phyloP scores from a whole-genome alignment of 2,329 filamentous ascomycete genomes.

The Aspergillus hiratsukae region DNA sequence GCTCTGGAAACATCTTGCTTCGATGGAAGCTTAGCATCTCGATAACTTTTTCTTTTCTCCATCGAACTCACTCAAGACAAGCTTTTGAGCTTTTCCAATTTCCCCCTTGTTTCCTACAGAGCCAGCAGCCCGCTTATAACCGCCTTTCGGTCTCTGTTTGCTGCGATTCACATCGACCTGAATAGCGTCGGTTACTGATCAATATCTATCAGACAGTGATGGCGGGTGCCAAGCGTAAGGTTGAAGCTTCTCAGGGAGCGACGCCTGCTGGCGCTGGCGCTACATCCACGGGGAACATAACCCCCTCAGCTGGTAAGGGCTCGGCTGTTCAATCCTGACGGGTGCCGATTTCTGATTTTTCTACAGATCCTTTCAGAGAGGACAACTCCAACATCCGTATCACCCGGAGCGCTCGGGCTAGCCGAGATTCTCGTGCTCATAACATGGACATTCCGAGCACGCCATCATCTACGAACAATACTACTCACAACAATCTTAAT shows the following conservation, averaged over 20 bases:
- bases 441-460: conserved; percentile 1
- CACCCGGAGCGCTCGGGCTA: conserved; percentile 21
- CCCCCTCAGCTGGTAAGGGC: conserved; percentile 22
- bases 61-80: background rate
- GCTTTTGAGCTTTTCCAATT: background rate
- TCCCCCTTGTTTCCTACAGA: background rate
- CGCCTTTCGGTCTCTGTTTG: background rate
- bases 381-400: conserved; percentile 16
- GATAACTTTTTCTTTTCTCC: background rate
- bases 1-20: background rate
- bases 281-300: conserved; percentile 15
- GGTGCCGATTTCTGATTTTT: conserved; percentile 6
- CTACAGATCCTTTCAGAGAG: conserved; percentile 14
- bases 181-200: conserved; percentile 5
- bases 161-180: background rate
- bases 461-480: conserved; percentile 8
- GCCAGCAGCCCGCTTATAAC: background rate
- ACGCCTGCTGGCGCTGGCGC: conserved; percentile 10
- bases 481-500: conserved; percentile 5
- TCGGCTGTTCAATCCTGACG: background rate
- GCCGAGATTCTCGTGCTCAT: conserved; percentile 18
- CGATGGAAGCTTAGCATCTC: background rate
- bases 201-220: conserved; percentile 25
- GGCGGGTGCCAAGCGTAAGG: conserved; percentile 35
- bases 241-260: conserved; percentile 22